Percentiles rank a stretch among this genome's conserved stretches.
Evolutionary conservation across 257 asterid genomes (phyloP).

Genomic region (Misopates orontium): DNA sequence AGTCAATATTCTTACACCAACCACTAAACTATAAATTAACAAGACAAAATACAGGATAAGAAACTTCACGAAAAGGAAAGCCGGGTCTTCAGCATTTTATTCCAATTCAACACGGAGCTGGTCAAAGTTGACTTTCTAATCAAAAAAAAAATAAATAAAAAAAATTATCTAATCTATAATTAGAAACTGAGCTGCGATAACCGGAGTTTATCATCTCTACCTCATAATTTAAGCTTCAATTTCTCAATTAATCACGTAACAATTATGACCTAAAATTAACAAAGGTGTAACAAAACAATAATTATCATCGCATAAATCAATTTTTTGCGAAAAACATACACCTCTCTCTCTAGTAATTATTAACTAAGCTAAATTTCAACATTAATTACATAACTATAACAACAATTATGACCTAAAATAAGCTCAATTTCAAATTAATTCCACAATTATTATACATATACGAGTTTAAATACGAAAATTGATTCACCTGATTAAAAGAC

Average conservation of each 20-base stretch:
- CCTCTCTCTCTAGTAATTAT: too few relatives aligned
- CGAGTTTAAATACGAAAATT: neutral
- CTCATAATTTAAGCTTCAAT: neutral
- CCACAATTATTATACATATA: neutral
- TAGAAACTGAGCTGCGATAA: constrained; percentile 6
- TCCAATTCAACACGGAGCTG: constrained; percentile 29
- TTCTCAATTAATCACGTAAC: neutral
- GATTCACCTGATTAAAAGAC: constrained; percentile 68
- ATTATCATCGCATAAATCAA: too few relatives aligned
- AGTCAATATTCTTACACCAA: constrained; percentile 28
- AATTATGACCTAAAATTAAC: neutral
- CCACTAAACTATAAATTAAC: neutral
- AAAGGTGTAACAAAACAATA: too few relatives aligned
- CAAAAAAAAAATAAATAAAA: constrained; percentile 21
- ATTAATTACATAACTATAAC: neutral
- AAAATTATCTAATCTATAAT: constrained; percentile 18
- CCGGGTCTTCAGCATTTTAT: constrained; percentile 24
- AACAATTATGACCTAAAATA: neutral
- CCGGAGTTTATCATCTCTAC: neutral
- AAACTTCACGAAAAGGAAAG: constrained; percentile 6
- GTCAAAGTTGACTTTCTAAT: constrained; percentile 34
- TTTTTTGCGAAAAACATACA: too few relatives aligned
- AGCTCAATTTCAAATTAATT: neutral
- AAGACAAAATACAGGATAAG: neutral
- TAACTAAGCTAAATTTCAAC: too few relatives aligned